A percentile compares a stretch with the other conserved stretches of the same genome.
phyloP scores from a whole-genome alignment of 345 rosid genomes.

The Nephelium lappaceum region DNA sequence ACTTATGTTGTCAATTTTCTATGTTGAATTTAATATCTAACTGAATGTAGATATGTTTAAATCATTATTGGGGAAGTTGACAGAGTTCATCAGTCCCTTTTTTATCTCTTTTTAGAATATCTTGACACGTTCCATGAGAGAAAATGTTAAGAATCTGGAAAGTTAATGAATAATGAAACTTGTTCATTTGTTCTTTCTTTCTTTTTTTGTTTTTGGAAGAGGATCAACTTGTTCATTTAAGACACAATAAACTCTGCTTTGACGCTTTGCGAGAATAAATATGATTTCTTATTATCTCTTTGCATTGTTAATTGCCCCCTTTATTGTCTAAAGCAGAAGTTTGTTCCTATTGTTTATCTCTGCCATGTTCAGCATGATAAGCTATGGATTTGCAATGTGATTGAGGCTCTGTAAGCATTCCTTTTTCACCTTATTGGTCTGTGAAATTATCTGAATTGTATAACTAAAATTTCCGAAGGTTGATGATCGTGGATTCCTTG shows the following conservation, averaged over 20 bases:
- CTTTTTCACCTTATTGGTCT: not conserved
- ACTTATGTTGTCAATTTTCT: not conserved
- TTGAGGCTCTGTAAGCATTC: not conserved
- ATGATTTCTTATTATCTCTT: too few species aligned
- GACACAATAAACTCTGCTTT: not conserved
- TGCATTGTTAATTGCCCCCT: not conserved
- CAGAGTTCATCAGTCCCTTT: not conserved
- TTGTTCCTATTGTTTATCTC: not conserved
- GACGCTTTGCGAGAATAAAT: not conserved
- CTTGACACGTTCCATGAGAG: not conserved
- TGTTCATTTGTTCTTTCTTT: not conserved
- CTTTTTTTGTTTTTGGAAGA: too few species aligned
- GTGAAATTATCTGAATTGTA: not conserved
- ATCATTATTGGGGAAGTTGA: not conserved
- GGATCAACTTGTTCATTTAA: not conserved
- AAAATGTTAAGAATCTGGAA: not conserved
- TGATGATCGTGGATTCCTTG: conserved; percentile 53
- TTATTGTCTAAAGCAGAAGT: not conserved
- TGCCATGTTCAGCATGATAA: too few species aligned
- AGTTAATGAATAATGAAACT: not conserved
- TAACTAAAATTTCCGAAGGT: conserved; percentile 37
- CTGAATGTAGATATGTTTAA: not conserved
- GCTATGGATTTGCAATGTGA: not conserved
- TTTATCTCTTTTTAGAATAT: not conserved
- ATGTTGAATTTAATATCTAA: not conserved